phyloP scores from a whole-genome alignment of 75 land plant genomes.

The Chamaecyparis obtusa region DNA sequence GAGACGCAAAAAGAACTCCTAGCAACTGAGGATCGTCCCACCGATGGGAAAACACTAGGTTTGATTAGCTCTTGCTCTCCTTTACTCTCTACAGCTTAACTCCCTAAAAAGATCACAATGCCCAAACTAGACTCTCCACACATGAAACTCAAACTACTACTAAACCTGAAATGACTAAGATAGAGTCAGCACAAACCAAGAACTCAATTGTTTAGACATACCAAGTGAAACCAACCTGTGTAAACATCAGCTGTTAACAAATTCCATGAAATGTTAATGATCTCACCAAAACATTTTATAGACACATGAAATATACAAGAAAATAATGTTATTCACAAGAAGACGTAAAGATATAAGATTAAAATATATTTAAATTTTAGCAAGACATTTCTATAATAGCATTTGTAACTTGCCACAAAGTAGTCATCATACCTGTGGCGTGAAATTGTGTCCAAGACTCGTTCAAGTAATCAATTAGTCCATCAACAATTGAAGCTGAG shows the following conservation, averaged over 20 bases:
- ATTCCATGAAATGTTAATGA: not conserved
- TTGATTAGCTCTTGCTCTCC: no score
- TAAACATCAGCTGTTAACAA: not conserved
- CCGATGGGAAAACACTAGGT: no score
- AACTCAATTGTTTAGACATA: no score
- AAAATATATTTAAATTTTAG: not conserved
- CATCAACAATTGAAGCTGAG: constrained; percentile 51
- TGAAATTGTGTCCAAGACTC: constrained; percentile 98
- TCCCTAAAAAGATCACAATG: no score
- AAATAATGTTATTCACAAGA: not conserved
- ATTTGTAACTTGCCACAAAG: not conserved
- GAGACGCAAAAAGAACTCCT: no score
- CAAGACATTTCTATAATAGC: not conserved
- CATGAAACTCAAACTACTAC: no score
- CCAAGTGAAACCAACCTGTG: no score
- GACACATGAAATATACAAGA: not conserved
- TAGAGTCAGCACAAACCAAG: no score
- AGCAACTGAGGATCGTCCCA: no score
- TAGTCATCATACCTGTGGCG: constrained; percentile 59
- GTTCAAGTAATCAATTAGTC: constrained; percentile 75
- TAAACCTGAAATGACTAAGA: no score
- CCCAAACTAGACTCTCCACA: no score
- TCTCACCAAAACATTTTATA: not conserved
- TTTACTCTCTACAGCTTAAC: no score
- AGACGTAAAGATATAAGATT: not conserved